A percentile compares a stretch with the other conserved stretches of the same genome.
phyloP scores from a whole-genome alignment of 2,329 filamentous ascomycete genomes.

The Dactylellina parvicollis region DNA sequence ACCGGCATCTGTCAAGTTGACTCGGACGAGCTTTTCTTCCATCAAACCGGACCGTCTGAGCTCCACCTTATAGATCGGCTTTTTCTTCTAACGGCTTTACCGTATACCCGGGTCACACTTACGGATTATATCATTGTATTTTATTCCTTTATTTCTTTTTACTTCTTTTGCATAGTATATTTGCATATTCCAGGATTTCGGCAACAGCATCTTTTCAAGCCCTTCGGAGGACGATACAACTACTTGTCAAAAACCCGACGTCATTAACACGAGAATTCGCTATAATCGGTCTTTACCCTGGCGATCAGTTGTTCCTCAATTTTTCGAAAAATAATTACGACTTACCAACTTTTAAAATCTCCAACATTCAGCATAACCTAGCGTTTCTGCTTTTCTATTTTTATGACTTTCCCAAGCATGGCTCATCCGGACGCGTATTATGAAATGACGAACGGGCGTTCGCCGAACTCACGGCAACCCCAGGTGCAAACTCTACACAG shows the following conservation, averaged over 20 bases:
- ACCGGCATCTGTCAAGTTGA: conserved; percentile 7
- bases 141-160: conserved; percentile 27
- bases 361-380: conserved; percentile 2
- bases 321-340: conserved; percentile 23
- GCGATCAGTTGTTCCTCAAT: conserved; percentile 14
- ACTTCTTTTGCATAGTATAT: conserved; percentile 31
- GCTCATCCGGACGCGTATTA: conserved; percentile 57
- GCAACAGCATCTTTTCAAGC: conserved; percentile 26
- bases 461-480: conserved; percentile 57
- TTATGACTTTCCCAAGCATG: conserved; percentile 14
- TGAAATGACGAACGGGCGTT: conserved; percentile 59
- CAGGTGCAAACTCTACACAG: conserved; percentile 71
- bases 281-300: conserved; percentile 17
- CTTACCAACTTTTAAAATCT: neutral
- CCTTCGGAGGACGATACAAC: conserved; percentile 35
- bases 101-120: conserved; percentile 24
- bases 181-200: conserved; percentile 29
- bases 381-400: neutral
- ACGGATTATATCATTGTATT: conserved; percentile 42
- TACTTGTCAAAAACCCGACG: conserved; percentile 31
- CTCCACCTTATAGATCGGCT: conserved; percentile 36
- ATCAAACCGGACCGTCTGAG: conserved; percentile 26
- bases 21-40: conserved; percentile 2
- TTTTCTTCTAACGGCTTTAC: conserved; percentile 27
- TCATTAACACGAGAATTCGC: conserved; percentile 17